These are phyloP conservation scores for Alectoria sarmentosa DNA, from an alignment of 495 filamentous ascomycete genomes.

Conservation along the genomic window DNA sequence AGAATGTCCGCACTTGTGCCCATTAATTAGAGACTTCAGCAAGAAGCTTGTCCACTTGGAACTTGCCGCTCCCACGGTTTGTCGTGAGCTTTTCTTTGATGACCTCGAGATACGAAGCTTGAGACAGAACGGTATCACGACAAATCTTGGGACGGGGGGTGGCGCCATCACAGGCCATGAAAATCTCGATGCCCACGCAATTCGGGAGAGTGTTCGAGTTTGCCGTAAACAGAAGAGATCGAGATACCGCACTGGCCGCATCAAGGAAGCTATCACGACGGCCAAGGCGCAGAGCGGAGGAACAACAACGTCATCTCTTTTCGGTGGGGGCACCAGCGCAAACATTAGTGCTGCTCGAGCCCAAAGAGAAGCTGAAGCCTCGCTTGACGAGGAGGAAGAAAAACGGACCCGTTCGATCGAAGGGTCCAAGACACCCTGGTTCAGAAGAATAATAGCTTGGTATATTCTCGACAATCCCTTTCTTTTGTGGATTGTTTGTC, in stretches of 20 bases:
- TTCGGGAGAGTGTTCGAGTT: slow-evolving; percentile 15
- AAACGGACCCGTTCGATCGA: slow-evolving; percentile 15
- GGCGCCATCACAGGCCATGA: slow-evolving; percentile 10
- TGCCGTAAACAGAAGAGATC: slow-evolving; percentile 19
- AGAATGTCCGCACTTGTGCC: slow-evolving; percentile 20
- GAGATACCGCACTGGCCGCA: slow-evolving; percentile 14
- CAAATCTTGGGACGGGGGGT: slow-evolving; percentile 10
- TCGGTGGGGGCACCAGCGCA: slow-evolving; percentile 8
- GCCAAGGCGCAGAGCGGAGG: neutral
- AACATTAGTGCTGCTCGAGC: slow-evolving; percentile 5
- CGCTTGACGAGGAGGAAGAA: slow-evolving; percentile 21
- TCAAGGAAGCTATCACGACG: slow-evolving; percentile 12
- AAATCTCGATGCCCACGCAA: slow-evolving; percentile 19
- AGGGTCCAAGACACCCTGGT: slow-evolving; percentile 21
- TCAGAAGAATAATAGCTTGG: slow-evolving; percentile 18
- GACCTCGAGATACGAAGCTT: slow-evolving; percentile 17
- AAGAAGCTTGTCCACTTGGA: slow-evolving; percentile 20
- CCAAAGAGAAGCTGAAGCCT: slow-evolving; percentile 15
- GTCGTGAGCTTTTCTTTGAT: slow-evolving; percentile 24
- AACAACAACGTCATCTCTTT: slow-evolving; percentile 17
- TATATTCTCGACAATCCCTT: too few relatives aligned
- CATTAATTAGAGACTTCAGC: slow-evolving; percentile 18
- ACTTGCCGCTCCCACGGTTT: slow-evolving; percentile 16
- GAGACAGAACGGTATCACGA: slow-evolving; percentile 17
- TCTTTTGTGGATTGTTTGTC: too few relatives aligned